A percentile compares a stretch with the other conserved stretches of the same genome.
These are phyloP conservation scores for Isoetes taiwanensis DNA, from an alignment of 75 land plant species.

Conservation along the genomic window DNA sequence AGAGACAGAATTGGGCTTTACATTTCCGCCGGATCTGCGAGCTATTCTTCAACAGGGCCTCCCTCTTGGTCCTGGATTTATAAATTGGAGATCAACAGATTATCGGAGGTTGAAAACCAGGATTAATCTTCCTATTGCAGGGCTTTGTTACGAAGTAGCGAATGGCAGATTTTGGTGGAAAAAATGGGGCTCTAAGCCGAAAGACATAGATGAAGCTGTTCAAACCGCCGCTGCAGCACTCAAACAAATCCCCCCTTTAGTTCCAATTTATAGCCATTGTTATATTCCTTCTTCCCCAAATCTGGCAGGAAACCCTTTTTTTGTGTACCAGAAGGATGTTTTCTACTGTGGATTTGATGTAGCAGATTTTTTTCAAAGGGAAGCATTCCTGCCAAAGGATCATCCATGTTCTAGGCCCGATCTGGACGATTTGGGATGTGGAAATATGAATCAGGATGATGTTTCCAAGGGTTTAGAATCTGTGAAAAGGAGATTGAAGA, in stretches of 20 bases:
- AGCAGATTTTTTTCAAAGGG: slow-evolving; percentile 37
- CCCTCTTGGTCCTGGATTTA: slow-evolving; percentile 45
- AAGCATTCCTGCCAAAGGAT: slow-evolving; percentile 16
- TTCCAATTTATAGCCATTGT: slow-evolving; percentile 41
- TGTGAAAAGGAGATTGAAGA: too few species aligned
- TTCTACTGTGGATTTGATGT: slow-evolving; percentile 32
- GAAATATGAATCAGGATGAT: too few species aligned
- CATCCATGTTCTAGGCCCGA: too few species aligned
- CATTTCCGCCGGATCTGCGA: slow-evolving; percentile 66
- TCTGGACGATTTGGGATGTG: too few species aligned
- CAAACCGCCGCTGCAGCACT: slow-evolving; percentile 9
- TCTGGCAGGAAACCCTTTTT: slow-evolving; percentile 43
- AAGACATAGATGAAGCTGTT: slow-evolving; percentile 8
- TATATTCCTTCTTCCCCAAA: slow-evolving; percentile 34
- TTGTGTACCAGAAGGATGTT: slow-evolving; percentile 24
- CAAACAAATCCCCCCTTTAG: slow-evolving; percentile 27
- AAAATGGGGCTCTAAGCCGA: slow-evolving; percentile 36
- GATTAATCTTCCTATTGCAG: slow-evolving; percentile 19
- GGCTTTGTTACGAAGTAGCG: slow-evolving; percentile 15
- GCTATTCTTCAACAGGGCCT: slow-evolving; percentile 59
- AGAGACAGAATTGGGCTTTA: slow-evolving; percentile 29
- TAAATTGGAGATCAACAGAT: slow-evolving; percentile 51
- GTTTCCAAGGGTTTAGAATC: too few species aligned
- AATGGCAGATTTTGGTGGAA: slow-evolving; percentile 25
- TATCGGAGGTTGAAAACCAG: slow-evolving; percentile 21